Base-by-base conservation (phyloP, 116 monocot species). In the Dioscorea cayenensis region DNA sequence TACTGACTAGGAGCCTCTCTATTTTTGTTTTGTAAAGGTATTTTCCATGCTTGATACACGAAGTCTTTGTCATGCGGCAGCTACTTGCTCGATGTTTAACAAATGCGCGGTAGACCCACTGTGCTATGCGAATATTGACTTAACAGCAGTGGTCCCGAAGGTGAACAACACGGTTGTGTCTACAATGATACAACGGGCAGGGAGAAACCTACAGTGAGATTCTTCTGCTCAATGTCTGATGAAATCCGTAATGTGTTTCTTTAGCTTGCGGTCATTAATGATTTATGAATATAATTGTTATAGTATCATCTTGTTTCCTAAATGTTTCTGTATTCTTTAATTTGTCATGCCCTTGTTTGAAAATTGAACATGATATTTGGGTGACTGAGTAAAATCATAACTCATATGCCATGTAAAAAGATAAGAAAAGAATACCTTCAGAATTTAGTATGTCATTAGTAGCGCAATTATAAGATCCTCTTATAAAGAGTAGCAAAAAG, bases 41-140 rank as follows among this genome's bases (percentile, higher is more conserved):
- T 90, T 94, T 76, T 80, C 90, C 66, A 87, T 83, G 82, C 82
- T 90, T 38, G 90, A 90, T 78, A 90, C 90, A 28, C 77, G 65
- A 73, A 85, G 83, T 79, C 75, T 90, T 67, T 87, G 94, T 72
- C 74, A 84, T 85, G 90, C 75, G 71, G 75, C 81, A 48, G 90
- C 87, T 72, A 74, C 87, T 73, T 94, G 94, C 63, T 83, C 68
- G 27, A 61, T 87, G 81, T 90, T 94, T 73, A 85, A 77, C 77
- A 87, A 87, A 64, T 85, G 77, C 72, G 85, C 83, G 6, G 48
- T 64, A 58, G 94, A 94, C 73, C 75, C 90, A 67, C 36, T 87
- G 49, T 94, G 94, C 79, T 94, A 90, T 76, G 76, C 77, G n/a
- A 72, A 93, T 71, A 85, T 93, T 75, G 87, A 93, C 76, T 77